Evolutionary conservation across 805 yeast species (phyloP).

Genomic region (Lipomyces sp.): DNA sequence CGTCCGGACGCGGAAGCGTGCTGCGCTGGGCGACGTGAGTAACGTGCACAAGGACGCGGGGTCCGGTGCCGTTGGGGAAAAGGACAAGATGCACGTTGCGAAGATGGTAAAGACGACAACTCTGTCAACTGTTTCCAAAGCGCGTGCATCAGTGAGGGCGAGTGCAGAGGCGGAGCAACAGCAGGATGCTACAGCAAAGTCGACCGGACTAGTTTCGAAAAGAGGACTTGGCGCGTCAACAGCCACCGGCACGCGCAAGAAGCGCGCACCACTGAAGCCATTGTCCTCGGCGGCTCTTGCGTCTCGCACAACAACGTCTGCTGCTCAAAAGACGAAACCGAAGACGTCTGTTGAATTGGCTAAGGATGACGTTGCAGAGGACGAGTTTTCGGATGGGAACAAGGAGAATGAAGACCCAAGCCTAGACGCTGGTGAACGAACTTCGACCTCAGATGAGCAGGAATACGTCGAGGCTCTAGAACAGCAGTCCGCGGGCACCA

Average conservation of each 20-base stretch:
- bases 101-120: conserved; percentile 21
- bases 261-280: conserved; percentile 19
- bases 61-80: conserved; percentile 8
- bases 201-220: conserved; percentile 8
- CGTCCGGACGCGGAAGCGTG: conserved; percentile 33
- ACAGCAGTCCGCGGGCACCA: background rate
- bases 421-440: background rate
- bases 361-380: conserved; percentile 12
- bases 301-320: background rate
- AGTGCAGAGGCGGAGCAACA: background rate
- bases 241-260: conserved; percentile 7
- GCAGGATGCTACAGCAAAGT: background rate
- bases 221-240: background rate
- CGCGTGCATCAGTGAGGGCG: conserved; percentile 6
- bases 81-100: conserved; percentile 14
- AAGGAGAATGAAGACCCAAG: conserved; percentile 26
- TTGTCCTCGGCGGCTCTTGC: conserved; percentile 5
- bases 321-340: background rate
- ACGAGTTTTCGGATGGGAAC: conserved; percentile 16
- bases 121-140: conserved; percentile 14
- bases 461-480: conserved; percentile 10
- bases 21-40: conserved; percentile 39
- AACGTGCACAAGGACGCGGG: conserved; percentile 32
- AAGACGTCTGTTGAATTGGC: background rate
- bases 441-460: conserved; percentile 6